Evolutionary conservation across 1,284 basidiomycete genomes (phyloP).

Genomic region (Fomitopsis palustris): DNA sequence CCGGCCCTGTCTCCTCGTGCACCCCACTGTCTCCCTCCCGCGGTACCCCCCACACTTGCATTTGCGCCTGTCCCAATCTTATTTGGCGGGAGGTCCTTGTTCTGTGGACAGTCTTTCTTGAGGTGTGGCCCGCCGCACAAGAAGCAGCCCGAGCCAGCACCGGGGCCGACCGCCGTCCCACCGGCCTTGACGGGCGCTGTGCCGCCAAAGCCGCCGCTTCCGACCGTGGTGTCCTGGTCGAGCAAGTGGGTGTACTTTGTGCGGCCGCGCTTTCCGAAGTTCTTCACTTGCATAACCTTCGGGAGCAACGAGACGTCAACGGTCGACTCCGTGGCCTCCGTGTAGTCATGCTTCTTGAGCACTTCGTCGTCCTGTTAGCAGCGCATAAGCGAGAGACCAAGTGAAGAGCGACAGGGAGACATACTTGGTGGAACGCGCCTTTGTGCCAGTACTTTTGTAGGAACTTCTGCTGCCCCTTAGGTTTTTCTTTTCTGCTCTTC

Average conservation of each 20-base stretch:
- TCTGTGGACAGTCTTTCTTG: slow-evolving; percentile 83
- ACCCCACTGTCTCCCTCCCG: slow-evolving; percentile 39
- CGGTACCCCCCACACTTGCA: slow-evolving; percentile 27
- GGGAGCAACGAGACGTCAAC: slow-evolving; percentile 86
- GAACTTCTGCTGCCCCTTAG: slow-evolving; percentile 88
- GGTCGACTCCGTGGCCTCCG: slow-evolving; percentile 83
- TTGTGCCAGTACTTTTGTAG: slow-evolving; percentile 99
- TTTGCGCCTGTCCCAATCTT: slow-evolving; percentile 45
- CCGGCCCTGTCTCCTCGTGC: slow-evolving; percentile 13
- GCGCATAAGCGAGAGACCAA: not conserved
- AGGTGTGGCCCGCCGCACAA: slow-evolving; percentile 88
- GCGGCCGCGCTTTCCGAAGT: slow-evolving; percentile 91
- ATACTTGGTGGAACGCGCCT: slow-evolving; percentile 94
- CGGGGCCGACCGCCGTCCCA: slow-evolving; percentile 40
- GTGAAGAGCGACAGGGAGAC: not conserved
- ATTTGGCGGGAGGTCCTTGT: slow-evolving; percentile 45
- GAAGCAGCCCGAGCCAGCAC: slow-evolving; percentile 77
- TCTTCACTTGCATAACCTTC: slow-evolving; percentile 94
- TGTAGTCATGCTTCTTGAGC: slow-evolving; percentile 81
- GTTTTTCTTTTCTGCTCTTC: slow-evolving; percentile 77
- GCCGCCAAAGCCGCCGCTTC: slow-evolving; percentile 67
- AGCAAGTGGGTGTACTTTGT: slow-evolving; percentile 96
- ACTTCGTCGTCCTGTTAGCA: slow-evolving; percentile 78
- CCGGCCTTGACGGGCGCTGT: slow-evolving; percentile 51
- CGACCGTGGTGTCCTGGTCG: slow-evolving; percentile 87